Percentiles rank a stretch among this genome's conserved stretches.
These are phyloP conservation scores for Aureobasidium sp. DNA, from an alignment of 2,329 filamentous ascomycete species.

Conservation along the genomic window DNA sequence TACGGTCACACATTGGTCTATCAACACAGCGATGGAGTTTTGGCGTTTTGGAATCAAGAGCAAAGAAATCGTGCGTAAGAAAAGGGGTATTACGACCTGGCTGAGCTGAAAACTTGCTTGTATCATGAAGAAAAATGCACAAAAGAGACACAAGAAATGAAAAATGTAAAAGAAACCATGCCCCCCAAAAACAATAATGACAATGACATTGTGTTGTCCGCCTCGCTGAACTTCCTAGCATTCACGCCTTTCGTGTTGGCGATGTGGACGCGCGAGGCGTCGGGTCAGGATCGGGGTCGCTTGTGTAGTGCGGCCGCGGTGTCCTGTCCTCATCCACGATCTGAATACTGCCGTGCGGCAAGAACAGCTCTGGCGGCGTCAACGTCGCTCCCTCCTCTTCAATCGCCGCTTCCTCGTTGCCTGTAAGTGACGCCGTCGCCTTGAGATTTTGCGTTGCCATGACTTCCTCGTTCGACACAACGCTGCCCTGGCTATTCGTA, in stretches of 20 bases:
- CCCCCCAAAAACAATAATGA: neutral
- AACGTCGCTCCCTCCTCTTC: conserved; percentile 29
- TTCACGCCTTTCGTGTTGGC: conserved; percentile 12
- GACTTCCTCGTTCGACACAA: conserved; percentile 40
- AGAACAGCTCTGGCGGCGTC: conserved; percentile 44
- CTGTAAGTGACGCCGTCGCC: conserved; percentile 1
- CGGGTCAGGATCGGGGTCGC: conserved; percentile 29
- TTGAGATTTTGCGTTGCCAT: conserved; percentile 15
- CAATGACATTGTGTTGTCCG: neutral
- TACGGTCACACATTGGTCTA: neutral
- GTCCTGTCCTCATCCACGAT: conserved; percentile 14
- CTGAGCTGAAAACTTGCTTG: neutral
- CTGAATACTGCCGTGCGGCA: conserved; percentile 33
- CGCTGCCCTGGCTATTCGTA: conserved; percentile 85
- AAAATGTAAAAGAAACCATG: neutral
- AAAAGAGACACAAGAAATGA: neutral
- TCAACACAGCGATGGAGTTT: conserved; percentile 11
- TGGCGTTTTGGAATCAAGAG: neutral
- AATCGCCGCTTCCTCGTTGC: conserved; percentile 2
- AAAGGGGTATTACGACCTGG: conserved; percentile 7
- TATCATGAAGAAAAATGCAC: neutral
- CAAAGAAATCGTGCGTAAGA: neutral
- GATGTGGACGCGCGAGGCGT: conserved; percentile 29
- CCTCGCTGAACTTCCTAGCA: neutral
- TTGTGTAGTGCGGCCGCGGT: neutral